Base-by-base conservation (phyloP, 345 rosid species). In the Eutrema yunnanense region DNA sequence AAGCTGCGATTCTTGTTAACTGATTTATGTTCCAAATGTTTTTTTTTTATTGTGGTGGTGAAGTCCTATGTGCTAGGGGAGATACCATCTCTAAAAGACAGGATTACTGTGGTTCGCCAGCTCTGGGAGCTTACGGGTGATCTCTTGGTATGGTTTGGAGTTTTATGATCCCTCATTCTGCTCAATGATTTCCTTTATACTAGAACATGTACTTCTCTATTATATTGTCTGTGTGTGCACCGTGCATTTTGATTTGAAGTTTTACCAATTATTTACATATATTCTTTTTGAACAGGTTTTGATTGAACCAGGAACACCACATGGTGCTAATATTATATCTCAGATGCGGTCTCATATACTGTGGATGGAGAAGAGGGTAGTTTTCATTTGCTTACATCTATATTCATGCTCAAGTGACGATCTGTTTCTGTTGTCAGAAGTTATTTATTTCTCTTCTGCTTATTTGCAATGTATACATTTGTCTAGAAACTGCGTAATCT, bases 11-110 rank as follows among this genome's bases (percentile, higher is more conserved):
- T 65, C 72, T 78, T 68, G 67, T 78, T 34, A 68, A 73, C 67
- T 77, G 44, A 58, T 47, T 33, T 5, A 34, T 4, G 22, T 51
- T 65, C 19, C 62, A 38, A 47, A 8, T 54, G 1, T 29, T 19
- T 49, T 30, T 7, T 47, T 60, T 6, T 27, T 46, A 6, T 37
- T 2, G 49, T 73, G 72, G 66, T 29, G 68, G 62, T 78, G 2
- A 76, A 96, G 99, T 92, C 99, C 9, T 90, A 95, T 75, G 97
- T 90, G 70, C 88, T 92, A 69, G 99, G 99, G 60, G 98, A 95
- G 86, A 88, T 94, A 79, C 97, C 99, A 8, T 92, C 97, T 29
- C 72, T 90, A 70, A 82, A 88, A 83, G 98, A 92, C 77, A 88
- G 94, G 74, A 84, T 87, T 74, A 82, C 98, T 2, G 80, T 81